Evolutionary conservation across 2,329 filamentous ascomycete genomes (phyloP), one percentile per base, ranked within the genome.

Genomic region (Calonectria leucothoes): DNA sequence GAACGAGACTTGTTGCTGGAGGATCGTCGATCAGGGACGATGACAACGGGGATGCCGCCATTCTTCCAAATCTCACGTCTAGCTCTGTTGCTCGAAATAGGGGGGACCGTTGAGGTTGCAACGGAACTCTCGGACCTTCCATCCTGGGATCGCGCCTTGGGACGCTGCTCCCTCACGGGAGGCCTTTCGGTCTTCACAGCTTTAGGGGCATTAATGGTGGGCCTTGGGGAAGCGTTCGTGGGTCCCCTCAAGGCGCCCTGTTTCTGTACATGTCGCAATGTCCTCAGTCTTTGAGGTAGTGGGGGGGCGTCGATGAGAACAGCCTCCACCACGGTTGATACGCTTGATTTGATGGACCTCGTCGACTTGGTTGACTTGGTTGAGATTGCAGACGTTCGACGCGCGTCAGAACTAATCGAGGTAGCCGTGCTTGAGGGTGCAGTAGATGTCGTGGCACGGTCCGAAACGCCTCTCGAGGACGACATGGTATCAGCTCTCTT

Each of bases 251-350:
- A 78, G 0, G 83, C 83, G 11, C 83, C 82, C 52, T 90, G 88
- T 78, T 93, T 93, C 76, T 87, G 89, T 14, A 92, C 88, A 80
- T 93, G 91, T 6, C 92, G 88, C 72, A 93, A 82, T 10, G 91
- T 93, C 78, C 88, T 88, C 70, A 85, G 87, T 57, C 86, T 86
- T 66, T 85, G 87, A 6, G 82, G 83, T 66, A 85, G 87, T 6
- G 82, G 83, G 6, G 81, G 79, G 1, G 84, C 83, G 51, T 91
- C 88, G n/a, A 92, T 84, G 42, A 92, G 82, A 57, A 91, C 86
- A 5, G 90, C 90, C 79, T 91, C 91, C 12, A 92, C 86, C 5
- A 92, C 85, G 0, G 90, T 90, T 20, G 91, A 92, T 2, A 86
- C 84, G 1, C 85, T 87, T 25, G 91, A 92, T 70, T 84, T 88